phyloP scores from a whole-genome alignment of 768 basidiomycete genomes.

The Mycena indigotica region DNA sequence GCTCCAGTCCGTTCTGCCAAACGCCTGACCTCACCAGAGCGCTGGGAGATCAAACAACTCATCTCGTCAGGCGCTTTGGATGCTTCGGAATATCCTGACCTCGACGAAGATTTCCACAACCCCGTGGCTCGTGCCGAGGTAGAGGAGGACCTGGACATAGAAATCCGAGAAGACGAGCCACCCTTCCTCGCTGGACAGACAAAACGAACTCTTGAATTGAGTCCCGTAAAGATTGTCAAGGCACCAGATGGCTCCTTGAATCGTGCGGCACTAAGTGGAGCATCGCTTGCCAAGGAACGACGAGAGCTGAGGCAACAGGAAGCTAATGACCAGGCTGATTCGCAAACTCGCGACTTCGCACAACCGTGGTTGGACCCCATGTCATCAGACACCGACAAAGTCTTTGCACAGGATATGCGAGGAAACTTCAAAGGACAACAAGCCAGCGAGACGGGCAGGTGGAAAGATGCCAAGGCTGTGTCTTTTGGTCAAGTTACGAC shows the following conservation, averaged over 20 bases:
- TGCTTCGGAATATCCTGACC: constrained; percentile 91
- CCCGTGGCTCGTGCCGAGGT: constrained; percentile 80
- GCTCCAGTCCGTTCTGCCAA: constrained; percentile 77
- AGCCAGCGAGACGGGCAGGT: constrained; percentile 79
- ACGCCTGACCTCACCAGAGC: constrained; percentile 91
- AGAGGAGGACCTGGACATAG: constrained; percentile 96
- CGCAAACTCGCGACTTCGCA: constrained; percentile 91
- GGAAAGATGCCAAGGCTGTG: constrained; percentile 96
- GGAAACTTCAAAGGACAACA: constrained; percentile 82
- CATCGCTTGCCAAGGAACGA: constrained; percentile 91
- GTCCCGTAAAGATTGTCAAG: constrained; percentile 97
- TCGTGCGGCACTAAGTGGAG: constrained; percentile 91
- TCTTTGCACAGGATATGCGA: constrained; percentile 93
- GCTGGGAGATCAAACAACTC: constrained; percentile 99
- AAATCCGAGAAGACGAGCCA: constrained; percentile 95
- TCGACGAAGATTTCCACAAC: constrained; percentile 84
- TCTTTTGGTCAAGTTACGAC: constrained; percentile 92
- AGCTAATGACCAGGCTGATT: constrained; percentile 90
- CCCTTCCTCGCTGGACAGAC: constrained; percentile 96
- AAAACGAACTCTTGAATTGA: constrained; percentile 91
- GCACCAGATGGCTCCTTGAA: constrained; percentile 98
- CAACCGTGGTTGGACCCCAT: constrained; percentile 99
- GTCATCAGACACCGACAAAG: constrained; percentile 81
- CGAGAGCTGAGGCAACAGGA: constrained; percentile 94
- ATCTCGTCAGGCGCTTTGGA: constrained; percentile 93